Evolutionary conservation across 768 basidiomycete genomes (phyloP).

Genomic region (Tremella mesenterica): DNA sequence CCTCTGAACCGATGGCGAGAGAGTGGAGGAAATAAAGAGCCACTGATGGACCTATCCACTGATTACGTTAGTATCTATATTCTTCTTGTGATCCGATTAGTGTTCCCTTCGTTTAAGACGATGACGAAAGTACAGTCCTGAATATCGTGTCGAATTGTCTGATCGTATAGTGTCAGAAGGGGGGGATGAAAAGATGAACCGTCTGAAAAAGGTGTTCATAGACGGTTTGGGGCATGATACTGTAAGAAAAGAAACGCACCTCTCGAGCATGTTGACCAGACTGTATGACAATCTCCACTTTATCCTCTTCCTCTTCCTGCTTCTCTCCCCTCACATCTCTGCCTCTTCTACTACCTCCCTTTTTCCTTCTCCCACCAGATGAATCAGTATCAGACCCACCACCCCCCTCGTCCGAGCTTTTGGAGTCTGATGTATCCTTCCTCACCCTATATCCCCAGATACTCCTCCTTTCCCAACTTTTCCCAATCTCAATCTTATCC

Average conservation of each 20-base stretch:
- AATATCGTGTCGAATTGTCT: too few species aligned
- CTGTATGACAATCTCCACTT: slow-evolving; percentile 58
- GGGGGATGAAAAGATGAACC: too few species aligned
- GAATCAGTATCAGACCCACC: slow-evolving; percentile 17
- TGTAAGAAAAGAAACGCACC: slow-evolving; percentile 47
- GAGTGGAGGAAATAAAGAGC: slow-evolving; percentile 66
- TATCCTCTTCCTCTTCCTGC: slow-evolving; percentile 4
- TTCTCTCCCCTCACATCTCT: slow-evolving; percentile 25
- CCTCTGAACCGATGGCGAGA: slow-evolving; percentile 50
- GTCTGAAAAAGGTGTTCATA: too few species aligned
- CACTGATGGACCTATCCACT: slow-evolving; percentile 76
- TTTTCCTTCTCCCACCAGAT: slow-evolving; percentile 5
- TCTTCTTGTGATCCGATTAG: background rate
- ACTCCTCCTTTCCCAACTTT: slow-evolving; percentile 30
- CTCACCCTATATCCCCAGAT: slow-evolving; percentile 32
- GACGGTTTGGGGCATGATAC: too few species aligned
- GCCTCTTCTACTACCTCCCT: slow-evolving; percentile 7
- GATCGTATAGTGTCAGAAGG: too few species aligned
- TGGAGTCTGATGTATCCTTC: slow-evolving; percentile 5
- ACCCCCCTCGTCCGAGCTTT: slow-evolving; percentile 6
- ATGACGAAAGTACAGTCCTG: too few species aligned
- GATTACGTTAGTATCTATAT: too few species aligned
- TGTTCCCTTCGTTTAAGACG: background rate
- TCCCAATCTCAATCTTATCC: slow-evolving; percentile 24
- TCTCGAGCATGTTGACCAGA: slow-evolving; percentile 71